These are phyloP conservation scores for Arachnopeziza araneosa DNA, from an alignment of 2,329 filamentous ascomycete genomes.

Conservation along the genomic window DNA sequence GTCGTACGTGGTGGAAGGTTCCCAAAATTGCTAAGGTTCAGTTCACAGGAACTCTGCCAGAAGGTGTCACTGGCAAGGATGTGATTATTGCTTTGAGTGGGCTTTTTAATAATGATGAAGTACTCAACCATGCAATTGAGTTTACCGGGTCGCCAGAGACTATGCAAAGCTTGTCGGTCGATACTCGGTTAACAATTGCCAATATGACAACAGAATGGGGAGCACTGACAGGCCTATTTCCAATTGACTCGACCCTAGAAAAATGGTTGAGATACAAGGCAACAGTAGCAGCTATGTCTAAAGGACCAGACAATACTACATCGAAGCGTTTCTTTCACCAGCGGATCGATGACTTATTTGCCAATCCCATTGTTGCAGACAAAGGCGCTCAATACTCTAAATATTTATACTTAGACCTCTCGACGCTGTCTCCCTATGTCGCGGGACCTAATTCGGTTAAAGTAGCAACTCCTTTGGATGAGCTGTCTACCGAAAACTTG, in stretches of 20 bases:
- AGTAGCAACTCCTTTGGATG: constrained; percentile 68
- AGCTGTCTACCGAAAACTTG: constrained; percentile 71
- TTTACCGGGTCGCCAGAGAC: constrained; percentile 79
- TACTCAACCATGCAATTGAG: constrained; percentile 86
- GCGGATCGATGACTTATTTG: constrained; percentile 65
- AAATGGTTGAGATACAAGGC: constrained; percentile 75
- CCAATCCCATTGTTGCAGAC: constrained; percentile 64
- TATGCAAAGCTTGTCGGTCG: constrained; percentile 63
- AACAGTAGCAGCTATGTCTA: constrained; percentile 60
- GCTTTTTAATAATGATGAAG: constrained; percentile 79
- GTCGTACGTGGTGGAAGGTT: constrained; percentile 81
- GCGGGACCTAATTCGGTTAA: constrained; percentile 91
- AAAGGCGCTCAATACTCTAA: constrained; percentile 78
- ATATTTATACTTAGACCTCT: constrained; percentile 73
- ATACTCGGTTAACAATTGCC: constrained; percentile 65
- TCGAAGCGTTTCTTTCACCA: constrained; percentile 61
- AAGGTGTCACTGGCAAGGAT: constrained; percentile 86
- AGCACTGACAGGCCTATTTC: constrained; percentile 68
- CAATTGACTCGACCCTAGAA: constrained; percentile 67
- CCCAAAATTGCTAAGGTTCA: constrained; percentile 79
- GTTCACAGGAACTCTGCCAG: constrained; percentile 67
- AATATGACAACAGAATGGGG: constrained; percentile 87
- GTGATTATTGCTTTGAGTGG: constrained; percentile 86
- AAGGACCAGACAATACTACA: constrained; percentile 37
- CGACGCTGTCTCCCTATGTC: constrained; percentile 77